A percentile compares a stretch with the other conserved stretches of the same genome.
These are phyloP conservation scores for Agaricus subrufescens DNA, from an alignment of 768 basidiomycete genomes.

Conservation along the genomic window DNA sequence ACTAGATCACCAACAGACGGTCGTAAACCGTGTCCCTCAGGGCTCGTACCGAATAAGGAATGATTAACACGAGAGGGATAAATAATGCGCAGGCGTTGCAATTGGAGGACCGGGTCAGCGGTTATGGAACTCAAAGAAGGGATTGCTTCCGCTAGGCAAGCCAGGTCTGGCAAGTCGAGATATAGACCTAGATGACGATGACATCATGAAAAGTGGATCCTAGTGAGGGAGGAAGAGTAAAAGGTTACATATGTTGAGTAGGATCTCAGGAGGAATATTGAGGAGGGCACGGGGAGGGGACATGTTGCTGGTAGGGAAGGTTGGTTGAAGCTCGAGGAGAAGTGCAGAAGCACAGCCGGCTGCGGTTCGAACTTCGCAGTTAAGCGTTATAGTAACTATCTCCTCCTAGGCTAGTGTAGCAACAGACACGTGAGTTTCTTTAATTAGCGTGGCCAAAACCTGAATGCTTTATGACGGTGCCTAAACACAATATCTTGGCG, in stretches of 20 bases:
- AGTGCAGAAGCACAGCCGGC: constrained; percentile 6
- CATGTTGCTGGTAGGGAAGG: constrained; percentile 8
- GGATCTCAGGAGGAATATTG: constrained; percentile 49
- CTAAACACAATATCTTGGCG: background rate
- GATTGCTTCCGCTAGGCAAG: constrained; percentile 42
- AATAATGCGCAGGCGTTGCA: constrained; percentile 52
- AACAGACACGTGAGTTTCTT: constrained; percentile 4
- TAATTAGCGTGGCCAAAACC: background rate
- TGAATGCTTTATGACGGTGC: background rate
- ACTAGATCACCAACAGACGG: constrained; percentile 66
- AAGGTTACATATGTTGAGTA: constrained; percentile 51
- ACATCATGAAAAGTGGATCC: background rate
- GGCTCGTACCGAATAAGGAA: constrained; percentile 54
- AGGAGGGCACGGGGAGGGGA: constrained; percentile 19
- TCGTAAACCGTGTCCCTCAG: constrained; percentile 50
- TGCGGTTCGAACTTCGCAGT: constrained; percentile 3
- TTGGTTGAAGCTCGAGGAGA: background rate
- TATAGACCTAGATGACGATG: constrained; percentile 47
- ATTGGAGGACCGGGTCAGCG: constrained; percentile 61
- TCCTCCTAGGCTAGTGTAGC: background rate
- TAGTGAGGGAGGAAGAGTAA: background rate
- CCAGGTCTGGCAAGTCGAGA: constrained; percentile 71
- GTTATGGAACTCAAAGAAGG: constrained; percentile 46
- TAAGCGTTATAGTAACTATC: constrained; percentile 1
- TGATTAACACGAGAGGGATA: constrained; percentile 67